Conservation (phyloP, 2,329 filamentous ascomycete species). For the Monosporascus ibericus region DNA sequence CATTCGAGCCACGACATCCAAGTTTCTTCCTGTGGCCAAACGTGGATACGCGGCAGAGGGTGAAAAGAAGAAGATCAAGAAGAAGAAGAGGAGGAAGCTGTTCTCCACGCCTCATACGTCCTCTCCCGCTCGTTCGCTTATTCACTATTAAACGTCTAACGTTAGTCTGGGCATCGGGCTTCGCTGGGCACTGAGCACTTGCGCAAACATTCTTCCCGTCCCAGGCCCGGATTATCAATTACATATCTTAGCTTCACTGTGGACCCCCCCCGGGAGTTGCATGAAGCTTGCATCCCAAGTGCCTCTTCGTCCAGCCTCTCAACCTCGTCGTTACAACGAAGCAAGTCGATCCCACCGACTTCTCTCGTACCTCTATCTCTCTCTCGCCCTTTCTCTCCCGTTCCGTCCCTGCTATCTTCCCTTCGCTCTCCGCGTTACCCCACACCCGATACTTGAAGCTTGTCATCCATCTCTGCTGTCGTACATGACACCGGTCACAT, state of each 20-base stretch:
- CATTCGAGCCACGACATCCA: conserved; percentile 32
- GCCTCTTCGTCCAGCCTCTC: conserved; percentile 10
- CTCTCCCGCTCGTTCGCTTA: conserved; percentile 17
- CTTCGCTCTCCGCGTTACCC: conserved; percentile 16
- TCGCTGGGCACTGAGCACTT: conserved; percentile 22
- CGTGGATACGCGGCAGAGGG: conserved; percentile 18
- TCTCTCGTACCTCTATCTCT: conserved; percentile 1
- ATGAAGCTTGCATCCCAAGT: conserved; percentile 7
- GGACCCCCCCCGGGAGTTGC: conserved; percentile 8
- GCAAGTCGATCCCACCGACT: conserved; percentile 11
- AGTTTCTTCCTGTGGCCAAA: conserved; percentile 23
- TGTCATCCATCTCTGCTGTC: conserved; percentile 8
- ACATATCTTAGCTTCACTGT: conserved; percentile 11
- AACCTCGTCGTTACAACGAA: conserved; percentile 4
- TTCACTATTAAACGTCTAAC: conserved; percentile 1
- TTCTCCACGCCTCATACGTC: conserved; percentile 4
- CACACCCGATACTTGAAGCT: conserved; percentile 8
- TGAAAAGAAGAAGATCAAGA: background rate
- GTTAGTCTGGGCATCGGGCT: conserved; percentile 14
- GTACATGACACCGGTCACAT: conserved; percentile 24
- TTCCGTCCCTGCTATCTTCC: conserved; percentile 6
- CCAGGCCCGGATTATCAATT: conserved; percentile 18
- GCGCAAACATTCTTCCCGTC: background rate
- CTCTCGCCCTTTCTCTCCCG: conserved; percentile 6
- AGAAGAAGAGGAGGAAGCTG: too few relatives aligned